A percentile compares a stretch with the other conserved stretches of the same genome.
Conservation (phyloP, 2,329 filamentous ascomycete genomes). For the Xylaria sp. region DNA sequence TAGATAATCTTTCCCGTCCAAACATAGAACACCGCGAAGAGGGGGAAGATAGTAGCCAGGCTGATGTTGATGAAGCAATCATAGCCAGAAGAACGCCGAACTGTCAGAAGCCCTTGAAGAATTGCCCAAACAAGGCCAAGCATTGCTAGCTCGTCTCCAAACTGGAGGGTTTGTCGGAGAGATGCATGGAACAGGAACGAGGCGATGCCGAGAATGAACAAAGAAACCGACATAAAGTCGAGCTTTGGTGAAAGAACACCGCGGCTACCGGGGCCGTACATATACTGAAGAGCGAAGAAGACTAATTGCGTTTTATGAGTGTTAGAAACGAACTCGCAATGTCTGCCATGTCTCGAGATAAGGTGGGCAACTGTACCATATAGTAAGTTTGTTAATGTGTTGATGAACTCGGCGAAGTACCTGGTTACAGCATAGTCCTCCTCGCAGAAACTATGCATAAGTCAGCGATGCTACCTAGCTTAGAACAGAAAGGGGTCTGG, state of each 20-base stretch:
- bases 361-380: conserved; percentile 54
- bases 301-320: conserved; percentile 46
- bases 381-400: conserved; percentile 62
- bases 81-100: conserved; percentile 54
- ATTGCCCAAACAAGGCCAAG: conserved; percentile 63
- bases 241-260: conserved; percentile 48
- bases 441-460: conserved; percentile 51
- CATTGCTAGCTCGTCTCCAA: conserved; percentile 69
- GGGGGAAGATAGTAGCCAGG: conserved; percentile 55
- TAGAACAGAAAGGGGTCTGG: background rate
- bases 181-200: conserved; percentile 60
- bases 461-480: conserved; percentile 3
- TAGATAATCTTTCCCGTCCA: conserved; percentile 56
- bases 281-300: conserved; percentile 55
- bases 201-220: conserved; percentile 55
- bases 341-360: background rate
- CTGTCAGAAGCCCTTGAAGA: conserved; percentile 61
- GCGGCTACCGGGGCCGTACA: conserved; percentile 49
- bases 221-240: conserved; percentile 57
- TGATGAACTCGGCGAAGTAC: conserved; percentile 65
- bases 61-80: conserved; percentile 49
- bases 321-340: conserved; percentile 3
- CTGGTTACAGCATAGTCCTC: conserved; percentile 65
- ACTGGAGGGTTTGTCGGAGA: conserved; percentile 56
- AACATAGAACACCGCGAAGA: conserved; percentile 57